Evolutionary conservation across 2,329 filamentous ascomycete species (phyloP).

Genomic region (Botrytis hyacinthi): DNA sequence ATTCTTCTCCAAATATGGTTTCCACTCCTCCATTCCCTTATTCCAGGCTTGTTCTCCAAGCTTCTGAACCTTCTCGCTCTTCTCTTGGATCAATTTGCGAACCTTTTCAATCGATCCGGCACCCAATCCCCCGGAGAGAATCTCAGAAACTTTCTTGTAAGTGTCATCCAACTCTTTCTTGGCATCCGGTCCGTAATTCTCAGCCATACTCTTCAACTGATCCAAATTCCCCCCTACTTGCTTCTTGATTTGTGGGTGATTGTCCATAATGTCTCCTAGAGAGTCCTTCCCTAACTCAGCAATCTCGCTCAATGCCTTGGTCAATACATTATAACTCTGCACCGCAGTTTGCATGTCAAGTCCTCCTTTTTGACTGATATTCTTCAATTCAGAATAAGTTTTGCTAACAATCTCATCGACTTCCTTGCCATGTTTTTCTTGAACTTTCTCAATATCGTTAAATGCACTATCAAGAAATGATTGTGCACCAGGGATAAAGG

Average conservation of each 20-base stretch:
- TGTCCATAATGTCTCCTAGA: constrained; percentile 63
- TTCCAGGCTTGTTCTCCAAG: constrained; percentile 71
- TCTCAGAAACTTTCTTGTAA: constrained; percentile 63
- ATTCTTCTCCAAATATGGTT: constrained; percentile 72
- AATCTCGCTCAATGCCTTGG: constrained; percentile 59
- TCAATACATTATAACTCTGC: constrained; percentile 60
- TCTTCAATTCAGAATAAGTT: constrained; percentile 65
- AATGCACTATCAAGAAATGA: constrained; percentile 68
- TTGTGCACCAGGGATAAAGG: constrained; percentile 68
- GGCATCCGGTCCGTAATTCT: constrained; percentile 70
- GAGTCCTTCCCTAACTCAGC: constrained; percentile 62
- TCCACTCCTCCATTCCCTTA: constrained; percentile 67
- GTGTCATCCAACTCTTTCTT: constrained; percentile 75
- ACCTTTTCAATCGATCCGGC: constrained; percentile 54
- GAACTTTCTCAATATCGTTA: constrained; percentile 66
- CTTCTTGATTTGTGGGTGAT: constrained; percentile 71
- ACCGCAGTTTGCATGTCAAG: constrained; percentile 61
- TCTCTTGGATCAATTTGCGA: constrained; percentile 65
- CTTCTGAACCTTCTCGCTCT: constrained; percentile 63
- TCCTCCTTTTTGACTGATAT: constrained; percentile 53
- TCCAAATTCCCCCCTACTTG: constrained; percentile 67
- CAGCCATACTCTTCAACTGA: constrained; percentile 66
- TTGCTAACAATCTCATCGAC: constrained; percentile 67
- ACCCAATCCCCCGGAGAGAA: constrained; percentile 61
- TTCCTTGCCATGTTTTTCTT: constrained; percentile 65